phyloP scores from a whole-genome alignment of 208 protist species.

The Leishmania gerbilli region DNA sequence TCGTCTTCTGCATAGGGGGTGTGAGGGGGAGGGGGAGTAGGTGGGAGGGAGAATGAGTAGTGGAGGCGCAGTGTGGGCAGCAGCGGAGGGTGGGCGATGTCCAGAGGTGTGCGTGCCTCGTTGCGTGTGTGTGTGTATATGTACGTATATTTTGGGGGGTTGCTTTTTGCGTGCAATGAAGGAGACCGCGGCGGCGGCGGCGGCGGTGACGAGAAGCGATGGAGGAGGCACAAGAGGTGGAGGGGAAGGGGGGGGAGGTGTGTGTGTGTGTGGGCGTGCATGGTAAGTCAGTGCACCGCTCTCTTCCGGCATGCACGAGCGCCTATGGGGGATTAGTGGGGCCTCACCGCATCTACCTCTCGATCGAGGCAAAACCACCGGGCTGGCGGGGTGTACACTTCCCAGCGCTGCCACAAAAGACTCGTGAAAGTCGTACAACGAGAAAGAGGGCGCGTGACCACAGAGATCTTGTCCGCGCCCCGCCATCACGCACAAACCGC shows the following conservation, averaged over 20 bases:
- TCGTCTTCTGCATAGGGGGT: constrained; percentile 29
- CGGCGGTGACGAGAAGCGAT: not conserved
- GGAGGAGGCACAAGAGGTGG: not conserved
- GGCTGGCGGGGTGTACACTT: not conserved
- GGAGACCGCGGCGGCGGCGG: not conserved
- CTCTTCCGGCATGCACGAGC: not conserved
- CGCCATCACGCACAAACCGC: not conserved
- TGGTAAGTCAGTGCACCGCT: not conserved
- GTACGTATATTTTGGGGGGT: too few species aligned
- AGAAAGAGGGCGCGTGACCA: not conserved
- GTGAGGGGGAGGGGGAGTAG: not conserved
- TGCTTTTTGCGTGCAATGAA: too few species aligned
- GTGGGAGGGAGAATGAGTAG: not conserved
- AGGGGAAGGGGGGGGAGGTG: not conserved
- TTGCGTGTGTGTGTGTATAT: not conserved
- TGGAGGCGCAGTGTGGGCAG: not conserved
- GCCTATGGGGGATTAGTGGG: not conserved
- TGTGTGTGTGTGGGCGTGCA: not conserved
- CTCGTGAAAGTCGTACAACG: not conserved
- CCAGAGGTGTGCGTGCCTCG: not conserved
- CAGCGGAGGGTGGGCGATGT: not conserved
- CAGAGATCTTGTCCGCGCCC: not conserved
- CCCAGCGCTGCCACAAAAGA: not conserved
- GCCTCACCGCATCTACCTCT: not conserved
- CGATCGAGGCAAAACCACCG: not conserved